A percentile compares a stretch with the other conserved stretches of the same genome.
Evolutionary conservation across 805 yeast species (phyloP).

Genomic region (Kazachstania bromeliacearum): DNA sequence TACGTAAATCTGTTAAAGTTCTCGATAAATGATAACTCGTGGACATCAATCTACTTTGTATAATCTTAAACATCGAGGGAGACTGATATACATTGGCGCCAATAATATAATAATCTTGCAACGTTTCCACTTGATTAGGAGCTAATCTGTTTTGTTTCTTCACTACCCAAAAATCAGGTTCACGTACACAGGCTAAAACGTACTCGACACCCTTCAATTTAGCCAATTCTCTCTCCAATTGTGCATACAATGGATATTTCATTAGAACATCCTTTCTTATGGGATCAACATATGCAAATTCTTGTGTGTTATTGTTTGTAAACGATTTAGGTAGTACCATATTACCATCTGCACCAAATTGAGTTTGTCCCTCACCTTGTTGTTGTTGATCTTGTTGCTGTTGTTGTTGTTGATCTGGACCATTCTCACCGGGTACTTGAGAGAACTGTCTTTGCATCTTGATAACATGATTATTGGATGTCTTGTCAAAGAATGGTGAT

Average conservation of each 20-base stretch:
- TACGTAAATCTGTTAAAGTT: slow-evolving; percentile 39
- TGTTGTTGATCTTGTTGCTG: not conserved
- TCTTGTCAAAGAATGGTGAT: slow-evolving; percentile 90
- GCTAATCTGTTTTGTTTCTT: slow-evolving; percentile 65
- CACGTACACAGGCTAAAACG: slow-evolving; percentile 61
- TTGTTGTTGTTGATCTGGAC: not conserved
- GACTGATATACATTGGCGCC: slow-evolving; percentile 92
- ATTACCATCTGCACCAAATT: not conserved
- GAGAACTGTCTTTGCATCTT: slow-evolving; percentile 88
- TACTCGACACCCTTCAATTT: slow-evolving; percentile 85
- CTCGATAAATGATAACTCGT: slow-evolving; percentile 35
- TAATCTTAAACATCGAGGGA: slow-evolving; percentile 62
- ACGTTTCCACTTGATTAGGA: slow-evolving; percentile 32
- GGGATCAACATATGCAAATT: slow-evolving; percentile 18
- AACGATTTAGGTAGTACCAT: not conserved
- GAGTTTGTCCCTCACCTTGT: not conserved
- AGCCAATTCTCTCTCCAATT: slow-evolving; percentile 47
- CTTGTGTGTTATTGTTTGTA: not conserved
- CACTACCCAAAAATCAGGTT: slow-evolving; percentile 89
- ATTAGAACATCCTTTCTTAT: slow-evolving; percentile 17
- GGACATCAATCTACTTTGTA: slow-evolving; percentile 60
- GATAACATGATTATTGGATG: slow-evolving; percentile 87
- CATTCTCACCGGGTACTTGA: slow-evolving; percentile 12
- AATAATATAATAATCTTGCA: slow-evolving; percentile 77
- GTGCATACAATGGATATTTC: slow-evolving; percentile 26